Evolutionary conservation across 148 eudicot species (phyloP).

Genomic region (Fallopia convolvulus): DNA sequence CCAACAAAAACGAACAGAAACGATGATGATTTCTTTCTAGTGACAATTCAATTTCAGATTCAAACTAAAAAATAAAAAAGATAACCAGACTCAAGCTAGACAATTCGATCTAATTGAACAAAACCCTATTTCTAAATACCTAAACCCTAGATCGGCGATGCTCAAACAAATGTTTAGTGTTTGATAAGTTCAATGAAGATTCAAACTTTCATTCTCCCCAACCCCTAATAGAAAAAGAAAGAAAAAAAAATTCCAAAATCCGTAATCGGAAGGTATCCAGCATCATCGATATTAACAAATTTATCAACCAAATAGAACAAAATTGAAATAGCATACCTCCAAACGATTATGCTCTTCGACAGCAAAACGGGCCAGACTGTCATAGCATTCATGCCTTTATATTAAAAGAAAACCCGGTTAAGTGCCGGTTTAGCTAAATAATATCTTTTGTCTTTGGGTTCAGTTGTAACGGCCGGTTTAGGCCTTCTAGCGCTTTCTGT

Average conservation of each 20-base stretch:
- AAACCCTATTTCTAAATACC: not conserved
- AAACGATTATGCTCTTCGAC: conserved; percentile 12
- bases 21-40: not conserved
- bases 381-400: too few species aligned
- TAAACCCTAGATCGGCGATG: not conserved
- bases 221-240: not conserved
- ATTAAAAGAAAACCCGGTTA: too few species aligned
- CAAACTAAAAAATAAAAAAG: not conserved
- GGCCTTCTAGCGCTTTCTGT: too few species aligned
- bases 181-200: not conserved
- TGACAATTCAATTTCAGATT: not conserved
- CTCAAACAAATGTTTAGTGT: not conserved
- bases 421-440: too few species aligned
- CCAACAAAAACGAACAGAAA: too few species aligned
- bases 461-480: too few species aligned
- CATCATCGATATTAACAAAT: not conserved
- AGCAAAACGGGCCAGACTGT: conserved; percentile 12
- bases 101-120: not conserved
- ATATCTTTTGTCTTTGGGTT: too few species aligned
- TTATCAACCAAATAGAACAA: not conserved
- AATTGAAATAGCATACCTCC: not conserved
- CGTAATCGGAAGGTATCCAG: not conserved
- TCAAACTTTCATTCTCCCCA: not conserved
- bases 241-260: not conserved
- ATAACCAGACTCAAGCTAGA: not conserved